Base-by-base conservation (phyloP, 2,329 filamentous ascomycete genomes). In the Alternaria longipes region DNA sequence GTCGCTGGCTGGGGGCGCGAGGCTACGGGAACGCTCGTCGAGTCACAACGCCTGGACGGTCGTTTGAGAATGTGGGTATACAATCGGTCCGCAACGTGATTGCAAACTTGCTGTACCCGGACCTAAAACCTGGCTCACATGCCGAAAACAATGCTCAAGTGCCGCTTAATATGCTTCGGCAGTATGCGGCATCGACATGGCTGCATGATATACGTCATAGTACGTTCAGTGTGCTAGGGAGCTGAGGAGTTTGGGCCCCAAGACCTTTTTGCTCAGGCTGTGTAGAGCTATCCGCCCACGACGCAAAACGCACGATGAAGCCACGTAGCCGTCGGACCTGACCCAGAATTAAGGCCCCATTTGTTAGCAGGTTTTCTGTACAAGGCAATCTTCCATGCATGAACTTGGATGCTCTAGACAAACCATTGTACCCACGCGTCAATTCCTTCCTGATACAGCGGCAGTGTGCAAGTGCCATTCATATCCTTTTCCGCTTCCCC, bases 401-500 rank as follows among this genome's bases (percentile, higher is more conserved):
- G 41, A 58, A 54, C 52, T 32, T 36, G 32, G 41, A 45, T 22
- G 53, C 54, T 51, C 44, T 55, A 54, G 34, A 55, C 34, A 51
- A 49, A 41, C 46, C 34, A 22, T 16, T 36, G 46, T 50, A 50
- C 46, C 34, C 38, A 41, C 30, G n/a, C 36, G 41, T 36, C 34
- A 53, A 52, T 55, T 51, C 59, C 45, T 53, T 59, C 62, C 50
- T 49, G 26, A 46, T 59, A 20, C 42, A 51, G 59, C 52, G 14
- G 51, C 26, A 20, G 40, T 41, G 11, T 41, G 34, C 42, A 46
- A 26, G 22, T 30, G 18, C 38, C 26, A 20, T 51, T 56, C 46
- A 59, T 59, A 26, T 30, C 46, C 18, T 38, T 26, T 57, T 63
- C 63, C 63, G 63, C 54, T 57, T 65, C 63, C 63, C 63, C 63